Percentiles rank a stretch among this genome's conserved stretches.
Evolutionary conservation across 176 grass and related monocot genomes (phyloP).

Genomic region (maize (Zea mays)): DNA sequence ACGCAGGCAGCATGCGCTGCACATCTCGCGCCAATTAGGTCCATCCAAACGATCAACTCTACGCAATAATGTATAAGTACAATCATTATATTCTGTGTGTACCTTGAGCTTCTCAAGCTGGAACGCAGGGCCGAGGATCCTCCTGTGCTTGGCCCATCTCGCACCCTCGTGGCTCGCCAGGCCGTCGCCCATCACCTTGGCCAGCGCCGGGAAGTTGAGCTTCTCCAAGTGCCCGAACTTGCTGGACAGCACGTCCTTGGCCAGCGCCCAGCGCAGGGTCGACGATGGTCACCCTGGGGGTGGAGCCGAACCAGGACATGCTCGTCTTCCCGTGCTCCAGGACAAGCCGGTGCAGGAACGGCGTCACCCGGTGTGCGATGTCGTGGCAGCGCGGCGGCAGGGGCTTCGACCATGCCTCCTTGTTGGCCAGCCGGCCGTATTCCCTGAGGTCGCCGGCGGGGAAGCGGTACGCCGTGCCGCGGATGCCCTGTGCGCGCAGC

Average conservation of each 20-base stretch:
- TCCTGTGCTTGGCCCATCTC: slow-evolving; percentile 75
- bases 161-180: slow-evolving; percentile 51
- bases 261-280: slow-evolving; percentile 41
- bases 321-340: slow-evolving; percentile 45
- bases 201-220: slow-evolving; percentile 13
- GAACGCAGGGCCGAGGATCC: slow-evolving; percentile 76
- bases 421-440: slow-evolving; percentile 30
- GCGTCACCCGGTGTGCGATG: slow-evolving; percentile 42
- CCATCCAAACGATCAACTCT: neutral
- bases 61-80: too few species aligned
- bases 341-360: slow-evolving; percentile 43
- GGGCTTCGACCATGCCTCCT: slow-evolving; percentile 39
- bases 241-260: slow-evolving; percentile 59
- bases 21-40: neutral
- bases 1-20: slow-evolving; percentile 31
- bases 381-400: slow-evolving; percentile 45
- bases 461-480: slow-evolving; percentile 50
- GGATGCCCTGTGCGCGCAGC: slow-evolving; percentile 48
- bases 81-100: neutral
- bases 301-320: slow-evolving; percentile 56
- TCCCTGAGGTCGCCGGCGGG: slow-evolving; percentile 50
- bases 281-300: slow-evolving; percentile 46
- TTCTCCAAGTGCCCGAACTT: slow-evolving; percentile 56
- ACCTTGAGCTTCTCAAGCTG: slow-evolving; percentile 77
- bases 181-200: slow-evolving; percentile 46